Base-by-base conservation (phyloP, 2,329 filamentous ascomycete species). In the Microdochium bolleyi region DNA sequence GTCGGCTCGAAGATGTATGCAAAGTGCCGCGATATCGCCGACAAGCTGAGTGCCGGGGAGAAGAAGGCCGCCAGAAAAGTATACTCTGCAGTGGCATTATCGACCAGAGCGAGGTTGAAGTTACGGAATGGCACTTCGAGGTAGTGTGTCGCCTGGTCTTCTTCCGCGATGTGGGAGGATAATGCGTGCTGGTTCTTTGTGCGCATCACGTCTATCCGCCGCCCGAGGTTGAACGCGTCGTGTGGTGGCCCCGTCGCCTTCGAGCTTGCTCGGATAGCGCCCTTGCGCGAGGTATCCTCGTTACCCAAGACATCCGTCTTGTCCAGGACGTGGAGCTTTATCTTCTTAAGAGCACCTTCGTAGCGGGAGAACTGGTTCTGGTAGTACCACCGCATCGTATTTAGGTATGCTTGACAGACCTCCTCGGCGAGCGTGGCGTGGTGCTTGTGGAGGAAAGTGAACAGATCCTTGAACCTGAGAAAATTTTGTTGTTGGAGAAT, bases 301-400 rank as follows among this genome's bases (percentile, higher is more conserved):
- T 89, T 83, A 14, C 88, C 91, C 3, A 99, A 75, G 1, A 90
- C 80, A 63, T 96, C 91, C 58, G 86, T 85, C 64, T 87, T 91
- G 63, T 96, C 92, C 54, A 95, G 77, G 3, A 78, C 69, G 63
- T 96, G 91, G 2, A 97, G 69, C 63, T 88, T 92, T 55, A 99
- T 78, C 67, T 90, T 95, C 52, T 87, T 85, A 5, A 99, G 76
- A 0, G 94, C 85, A 60, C 85, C 84, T 57, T 88, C 84, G 67
- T 99, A 99, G 32, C 92, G 85, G 3, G 82, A 84, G 65, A 99
- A 99, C 67, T 96, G 89, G 58, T 88, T 94, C 51, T 87, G 73
- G 66, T 97, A 97, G 65, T 99, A 99, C 94, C 94, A 99, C 51
- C 91, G 84, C 90, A 99, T 99, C 0, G 95, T 99, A 67, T 96